Conservation (phyloP, 805 yeast species). For the Scheffersomyces stipitis region DNA sequence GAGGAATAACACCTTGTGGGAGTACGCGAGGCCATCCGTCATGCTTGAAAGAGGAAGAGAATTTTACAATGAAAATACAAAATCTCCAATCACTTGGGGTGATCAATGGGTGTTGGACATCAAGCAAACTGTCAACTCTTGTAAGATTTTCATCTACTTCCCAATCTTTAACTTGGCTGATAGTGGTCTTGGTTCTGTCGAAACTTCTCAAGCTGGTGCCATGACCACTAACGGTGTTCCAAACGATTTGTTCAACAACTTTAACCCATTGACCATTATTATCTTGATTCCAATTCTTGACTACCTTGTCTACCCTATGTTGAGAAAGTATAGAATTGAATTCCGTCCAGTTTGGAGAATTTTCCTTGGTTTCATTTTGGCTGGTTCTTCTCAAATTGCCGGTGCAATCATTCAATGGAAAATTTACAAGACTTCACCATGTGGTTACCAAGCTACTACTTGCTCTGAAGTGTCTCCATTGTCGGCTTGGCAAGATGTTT, state of each 20-base stretch:
- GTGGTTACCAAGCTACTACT: constrained; percentile 47
- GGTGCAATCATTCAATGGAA: constrained; percentile 52
- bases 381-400: constrained; percentile 46
- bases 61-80: constrained; percentile 22
- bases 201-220: constrained; percentile 54
- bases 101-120: constrained; percentile 50
- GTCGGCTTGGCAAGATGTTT: constrained; percentile 29
- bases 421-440: constrained; percentile 50
- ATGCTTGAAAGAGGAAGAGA: constrained; percentile 45
- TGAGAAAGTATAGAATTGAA: constrained; percentile 41
- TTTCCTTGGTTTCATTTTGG: constrained; percentile 47
- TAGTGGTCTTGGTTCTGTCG: constrained; percentile 48
- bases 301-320: constrained; percentile 44
- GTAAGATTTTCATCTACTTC: constrained; percentile 47
- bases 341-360: constrained; percentile 47
- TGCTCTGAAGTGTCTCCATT: constrained; percentile 31
- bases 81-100: constrained; percentile 30
- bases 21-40: constrained; percentile 45
- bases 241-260: constrained; percentile 54
- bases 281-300: constrained; percentile 53
- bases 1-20: constrained; percentile 45
- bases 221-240: constrained; percentile 55
- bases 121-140: constrained; percentile 43
- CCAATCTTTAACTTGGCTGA: constrained; percentile 42
- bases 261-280: constrained; percentile 55